These are phyloP conservation scores for Forsythia viridissima DNA, from an alignment of 257 asterid genomes.

Conservation along the genomic window DNA sequence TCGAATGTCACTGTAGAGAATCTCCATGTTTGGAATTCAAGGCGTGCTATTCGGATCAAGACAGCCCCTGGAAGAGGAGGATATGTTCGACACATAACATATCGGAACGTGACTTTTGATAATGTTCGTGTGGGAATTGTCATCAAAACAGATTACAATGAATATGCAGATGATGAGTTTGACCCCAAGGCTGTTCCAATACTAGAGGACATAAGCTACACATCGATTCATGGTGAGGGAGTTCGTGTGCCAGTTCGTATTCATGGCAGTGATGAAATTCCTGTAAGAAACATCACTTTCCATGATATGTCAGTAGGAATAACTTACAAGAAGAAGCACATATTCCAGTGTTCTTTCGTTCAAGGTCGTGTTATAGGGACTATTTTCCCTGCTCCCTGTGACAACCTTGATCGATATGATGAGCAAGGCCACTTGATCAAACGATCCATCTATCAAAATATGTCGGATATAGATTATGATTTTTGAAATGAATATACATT, in stretches of 20 bases:
- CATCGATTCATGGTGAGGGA: slow-evolving; percentile 71
- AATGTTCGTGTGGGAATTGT: neutral
- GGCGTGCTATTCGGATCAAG: slow-evolving; percentile 9
- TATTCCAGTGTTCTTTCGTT: slow-evolving; percentile 47
- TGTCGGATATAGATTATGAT: slow-evolving; percentile 1
- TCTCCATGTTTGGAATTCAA: neutral
- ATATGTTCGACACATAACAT: slow-evolving; percentile 18
- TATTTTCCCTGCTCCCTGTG: slow-evolving; percentile 17
- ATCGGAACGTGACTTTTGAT: slow-evolving; percentile 48
- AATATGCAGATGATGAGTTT: neutral
- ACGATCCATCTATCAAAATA: slow-evolving; percentile 15
- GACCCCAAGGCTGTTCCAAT: slow-evolving; percentile 76
- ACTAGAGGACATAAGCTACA: slow-evolving; percentile 70
- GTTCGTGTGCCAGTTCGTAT: slow-evolving; percentile 92
- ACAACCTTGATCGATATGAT: slow-evolving; percentile 18
- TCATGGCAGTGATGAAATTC: slow-evolving; percentile 77
- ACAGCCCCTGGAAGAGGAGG: slow-evolving; percentile 8
- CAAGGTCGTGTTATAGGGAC: slow-evolving; percentile 23
- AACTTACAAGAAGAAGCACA: slow-evolving; percentile 24
- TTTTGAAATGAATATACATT: neutral
- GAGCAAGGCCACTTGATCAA: slow-evolving; percentile 6
- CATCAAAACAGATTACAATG: slow-evolving; percentile 8
- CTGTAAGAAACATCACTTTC: slow-evolving; percentile 60
- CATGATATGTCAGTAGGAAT: slow-evolving; percentile 71
- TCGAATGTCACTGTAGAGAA: slow-evolving; percentile 15